Conservation (phyloP, 2,329 filamentous ascomycete genomes). For the Penicillium sp. region DNA sequence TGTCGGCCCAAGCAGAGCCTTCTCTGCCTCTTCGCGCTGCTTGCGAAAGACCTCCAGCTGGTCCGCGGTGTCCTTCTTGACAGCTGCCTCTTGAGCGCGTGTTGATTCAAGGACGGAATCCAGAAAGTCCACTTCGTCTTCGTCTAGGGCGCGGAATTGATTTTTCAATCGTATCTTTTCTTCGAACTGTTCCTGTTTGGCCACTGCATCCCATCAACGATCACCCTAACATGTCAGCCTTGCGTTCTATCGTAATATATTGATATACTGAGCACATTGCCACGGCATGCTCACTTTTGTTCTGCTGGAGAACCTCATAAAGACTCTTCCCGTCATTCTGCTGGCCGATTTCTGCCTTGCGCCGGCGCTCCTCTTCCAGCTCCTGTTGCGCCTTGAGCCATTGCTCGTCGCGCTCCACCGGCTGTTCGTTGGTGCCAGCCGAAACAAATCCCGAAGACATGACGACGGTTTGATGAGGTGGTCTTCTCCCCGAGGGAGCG, state of each 20-base stretch:
- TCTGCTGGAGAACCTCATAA: slow-evolving; percentile 45
- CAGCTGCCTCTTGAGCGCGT: slow-evolving; percentile 51
- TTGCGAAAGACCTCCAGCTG: slow-evolving; percentile 55
- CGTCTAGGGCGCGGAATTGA: slow-evolving; percentile 48
- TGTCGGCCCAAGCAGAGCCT: slow-evolving; percentile 40
- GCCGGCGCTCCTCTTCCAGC: slow-evolving; percentile 42
- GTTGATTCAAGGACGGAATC: slow-evolving; percentile 54
- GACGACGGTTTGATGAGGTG: slow-evolving; percentile 6
- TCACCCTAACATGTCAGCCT: slow-evolving; percentile 41
- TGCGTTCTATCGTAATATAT: no score
- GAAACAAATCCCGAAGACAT: slow-evolving; percentile 47
- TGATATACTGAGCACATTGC: no score
- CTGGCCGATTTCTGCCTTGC: slow-evolving; percentile 47
- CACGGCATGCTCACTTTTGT: slow-evolving; percentile 49
- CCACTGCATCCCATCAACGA: slow-evolving; percentile 28
- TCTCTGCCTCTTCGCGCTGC: slow-evolving; percentile 56
- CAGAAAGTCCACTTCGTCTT: slow-evolving; percentile 49
- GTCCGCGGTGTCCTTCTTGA: slow-evolving; percentile 54
- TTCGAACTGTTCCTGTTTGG: slow-evolving; percentile 50
- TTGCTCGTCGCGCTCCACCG: slow-evolving; percentile 39
- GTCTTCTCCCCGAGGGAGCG: slow-evolving; percentile 4
- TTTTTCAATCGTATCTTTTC: slow-evolving; percentile 48
- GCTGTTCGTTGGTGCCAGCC: slow-evolving; percentile 39
- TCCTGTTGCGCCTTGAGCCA: slow-evolving; percentile 43
- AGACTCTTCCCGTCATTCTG: slow-evolving; percentile 49